phyloP scores from a whole-genome alignment of 768 basidiomycete genomes.

The Russula sp. region DNA sequence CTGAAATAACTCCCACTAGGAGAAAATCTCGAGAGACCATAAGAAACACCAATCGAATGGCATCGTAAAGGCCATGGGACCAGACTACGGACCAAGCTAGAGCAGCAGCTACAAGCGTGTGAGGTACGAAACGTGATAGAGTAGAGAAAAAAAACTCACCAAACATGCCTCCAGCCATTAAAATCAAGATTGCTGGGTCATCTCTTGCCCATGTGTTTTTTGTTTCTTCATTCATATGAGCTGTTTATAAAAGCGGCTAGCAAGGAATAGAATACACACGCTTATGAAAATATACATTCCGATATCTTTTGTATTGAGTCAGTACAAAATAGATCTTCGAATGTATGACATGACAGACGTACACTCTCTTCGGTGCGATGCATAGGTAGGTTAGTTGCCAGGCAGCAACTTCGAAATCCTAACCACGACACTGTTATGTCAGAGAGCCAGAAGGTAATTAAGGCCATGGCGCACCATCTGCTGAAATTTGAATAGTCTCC shows the following conservation, averaged over 20 bases:
- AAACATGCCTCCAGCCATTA: constrained; percentile 74
- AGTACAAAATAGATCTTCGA: constrained; percentile 42
- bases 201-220: constrained; percentile 99
- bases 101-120: constrained; percentile 57
- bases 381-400: constrained; percentile 96
- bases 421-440: constrained; percentile 17
- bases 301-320: constrained; percentile 54
- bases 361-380: constrained; percentile 91
- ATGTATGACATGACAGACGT: constrained; percentile 33
- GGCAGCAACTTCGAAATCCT: constrained; percentile 97
- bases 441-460: neutral
- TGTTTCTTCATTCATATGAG: constrained; percentile 58
- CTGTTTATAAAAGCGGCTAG: constrained; percentile 20
- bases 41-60: constrained; percentile 62
- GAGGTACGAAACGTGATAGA: neutral
- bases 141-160: constrained; percentile 44
- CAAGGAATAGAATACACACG: constrained; percentile 49
- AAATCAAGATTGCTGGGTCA: constrained; percentile 90
- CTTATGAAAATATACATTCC: constrained; percentile 97
- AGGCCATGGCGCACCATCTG: constrained; percentile 64
- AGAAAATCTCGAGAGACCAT: constrained; percentile 93
- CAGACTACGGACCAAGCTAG: constrained; percentile 87
- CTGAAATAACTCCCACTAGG: constrained; percentile 65
- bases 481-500: constrained; percentile 73
- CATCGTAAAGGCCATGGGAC: constrained; percentile 53